Percentiles rank a stretch among this genome's conserved stretches.
These are phyloP conservation scores for Aspergillus puulaauensis DNA, from an alignment of 2,329 filamentous ascomycete species.

Conservation along the genomic window DNA sequence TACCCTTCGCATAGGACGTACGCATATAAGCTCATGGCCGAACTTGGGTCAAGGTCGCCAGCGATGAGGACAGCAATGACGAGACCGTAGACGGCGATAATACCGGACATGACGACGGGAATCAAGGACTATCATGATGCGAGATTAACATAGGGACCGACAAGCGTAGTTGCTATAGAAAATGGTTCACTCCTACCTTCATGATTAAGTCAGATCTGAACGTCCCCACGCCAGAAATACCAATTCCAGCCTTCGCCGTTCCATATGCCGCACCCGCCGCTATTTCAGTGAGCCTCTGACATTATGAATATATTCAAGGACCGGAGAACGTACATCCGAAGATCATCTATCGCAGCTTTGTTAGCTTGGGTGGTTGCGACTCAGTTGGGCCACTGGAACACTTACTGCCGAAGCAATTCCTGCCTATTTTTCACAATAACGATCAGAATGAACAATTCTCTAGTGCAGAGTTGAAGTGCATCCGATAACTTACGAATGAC, in stretches of 20 bases:
- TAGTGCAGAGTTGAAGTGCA: background rate
- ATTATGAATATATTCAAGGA: constrained; percentile 6
- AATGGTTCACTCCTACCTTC: constrained; percentile 51
- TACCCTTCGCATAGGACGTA: constrained; percentile 44
- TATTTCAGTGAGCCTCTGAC: constrained; percentile 34
- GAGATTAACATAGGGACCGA: background rate
- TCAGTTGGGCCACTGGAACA: constrained; percentile 11
- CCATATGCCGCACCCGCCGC: constrained; percentile 66
- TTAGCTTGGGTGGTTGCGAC: constrained; percentile 23
- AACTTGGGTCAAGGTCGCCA: constrained; percentile 70
- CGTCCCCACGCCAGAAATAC: constrained; percentile 65
- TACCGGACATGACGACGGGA: constrained; percentile 87
- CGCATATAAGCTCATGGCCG: constrained; percentile 81
- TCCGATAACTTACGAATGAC: constrained; percentile 58
- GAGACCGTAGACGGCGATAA: constrained; percentile 95
- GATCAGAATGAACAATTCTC: background rate
- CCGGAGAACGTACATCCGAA: constrained; percentile 48
- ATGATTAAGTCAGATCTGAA: constrained; percentile 68
- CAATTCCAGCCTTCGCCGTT: constrained; percentile 67
- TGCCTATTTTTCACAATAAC: constrained; percentile 39
- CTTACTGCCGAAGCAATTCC: constrained; percentile 52
- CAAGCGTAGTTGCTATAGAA: background rate
- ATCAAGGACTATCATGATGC: constrained; percentile 47
- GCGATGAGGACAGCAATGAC: constrained; percentile 96
- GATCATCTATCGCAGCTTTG: constrained; percentile 44